Conservation (phyloP, 108 stramenopile species). For the Conticribra weissflogii region DNA sequence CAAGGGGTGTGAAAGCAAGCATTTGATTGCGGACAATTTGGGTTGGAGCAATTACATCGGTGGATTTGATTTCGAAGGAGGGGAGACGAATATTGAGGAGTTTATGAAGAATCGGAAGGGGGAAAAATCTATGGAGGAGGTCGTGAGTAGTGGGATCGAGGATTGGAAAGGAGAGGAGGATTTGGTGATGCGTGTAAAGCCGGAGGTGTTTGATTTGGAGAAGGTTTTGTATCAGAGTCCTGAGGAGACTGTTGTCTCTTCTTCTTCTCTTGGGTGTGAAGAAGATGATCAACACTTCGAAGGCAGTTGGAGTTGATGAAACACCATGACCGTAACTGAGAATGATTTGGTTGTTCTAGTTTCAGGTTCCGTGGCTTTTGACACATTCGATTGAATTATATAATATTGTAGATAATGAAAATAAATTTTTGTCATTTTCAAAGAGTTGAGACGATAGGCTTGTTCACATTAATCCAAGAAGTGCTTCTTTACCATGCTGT, state of each 20-base stretch:
- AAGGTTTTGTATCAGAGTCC: conserved; percentile 34
- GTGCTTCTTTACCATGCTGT: too few relatives aligned
- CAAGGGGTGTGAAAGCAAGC: conserved; percentile 65
- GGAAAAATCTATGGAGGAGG: conserved; percentile 11
- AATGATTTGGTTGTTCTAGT: too few relatives aligned
- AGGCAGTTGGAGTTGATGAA: too few relatives aligned
- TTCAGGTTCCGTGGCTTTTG: too few relatives aligned
- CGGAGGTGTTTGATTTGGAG: conserved; percentile 46
- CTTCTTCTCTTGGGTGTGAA: background rate
- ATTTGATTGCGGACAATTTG: conserved; percentile 85
- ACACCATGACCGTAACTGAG: too few relatives aligned
- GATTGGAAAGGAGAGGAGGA: conserved; percentile 15
- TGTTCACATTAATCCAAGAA: too few relatives aligned
- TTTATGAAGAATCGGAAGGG: conserved; percentile 39
- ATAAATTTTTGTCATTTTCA: too few relatives aligned
- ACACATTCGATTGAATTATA: too few relatives aligned
- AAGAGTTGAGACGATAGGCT: too few relatives aligned
- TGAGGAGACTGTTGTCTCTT: background rate
- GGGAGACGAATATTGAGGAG: conserved; percentile 64
- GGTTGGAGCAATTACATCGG: conserved; percentile 53
- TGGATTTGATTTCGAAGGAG: conserved; percentile 58
- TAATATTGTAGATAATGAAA: too few relatives aligned
- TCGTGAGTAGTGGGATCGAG: conserved; percentile 4
- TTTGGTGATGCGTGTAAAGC: conserved; percentile 40
- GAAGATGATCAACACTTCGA: too few relatives aligned